Evolutionary conservation across 208 protist genomes (phyloP).

Genomic region (Acanthamoeba culbertsoni): DNA sequence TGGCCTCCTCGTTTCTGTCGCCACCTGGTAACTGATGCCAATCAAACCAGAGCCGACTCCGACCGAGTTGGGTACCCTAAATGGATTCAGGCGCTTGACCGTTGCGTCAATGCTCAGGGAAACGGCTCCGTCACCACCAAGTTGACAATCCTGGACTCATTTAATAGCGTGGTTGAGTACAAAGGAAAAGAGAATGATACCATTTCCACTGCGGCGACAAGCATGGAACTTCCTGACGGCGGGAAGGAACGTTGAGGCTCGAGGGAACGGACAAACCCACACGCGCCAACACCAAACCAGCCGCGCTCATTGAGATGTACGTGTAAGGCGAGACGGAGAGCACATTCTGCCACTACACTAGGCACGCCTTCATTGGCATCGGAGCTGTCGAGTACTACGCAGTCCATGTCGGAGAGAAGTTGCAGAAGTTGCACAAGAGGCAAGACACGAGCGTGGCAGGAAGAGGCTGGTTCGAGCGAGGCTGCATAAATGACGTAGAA

Average conservation of each 20-base stretch:
- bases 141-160: background rate
- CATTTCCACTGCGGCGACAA: background rate
- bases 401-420: background rate
- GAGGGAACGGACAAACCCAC: background rate
- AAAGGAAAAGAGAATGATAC: background rate
- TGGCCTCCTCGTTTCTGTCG: background rate
- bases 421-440: background rate
- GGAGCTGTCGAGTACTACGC: background rate
- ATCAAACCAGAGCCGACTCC: background rate
- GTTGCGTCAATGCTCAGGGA: background rate
- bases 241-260: background rate
- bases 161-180: background rate
- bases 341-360: background rate
- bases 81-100: background rate
- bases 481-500: background rate
- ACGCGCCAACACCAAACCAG: background rate
- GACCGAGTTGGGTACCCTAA: background rate
- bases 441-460: background rate
- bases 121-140: background rate
- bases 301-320: background rate
- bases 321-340: background rate
- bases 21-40: background rate
- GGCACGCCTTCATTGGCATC: background rate
- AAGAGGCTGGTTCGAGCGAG: background rate
- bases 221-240: background rate